Base-by-base conservation (phyloP, 2,329 filamentous ascomycete genomes). In the Fusarium duplospermum region DNA sequence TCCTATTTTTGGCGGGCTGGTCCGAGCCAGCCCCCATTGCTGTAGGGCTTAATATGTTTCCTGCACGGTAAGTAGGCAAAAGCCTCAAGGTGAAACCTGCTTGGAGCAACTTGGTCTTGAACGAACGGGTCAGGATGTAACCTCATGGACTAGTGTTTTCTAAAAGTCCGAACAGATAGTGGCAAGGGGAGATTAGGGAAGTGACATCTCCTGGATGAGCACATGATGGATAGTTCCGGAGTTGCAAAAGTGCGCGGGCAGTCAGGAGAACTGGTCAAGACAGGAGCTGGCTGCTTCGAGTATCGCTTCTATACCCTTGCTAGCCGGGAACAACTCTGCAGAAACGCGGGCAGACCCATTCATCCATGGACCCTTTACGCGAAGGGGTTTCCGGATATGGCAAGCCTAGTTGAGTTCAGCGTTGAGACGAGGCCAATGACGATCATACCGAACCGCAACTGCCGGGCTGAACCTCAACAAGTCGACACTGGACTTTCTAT, bases 281-380 rank as follows among this genome's bases (percentile, higher is more conserved):
- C 35, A 40, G 18, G n/a, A 31, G n/a, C 35, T 13, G 24, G 24
- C 20, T 60, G 64, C 64, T 63, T 72, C 60, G 47, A 69, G 42
- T 64, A 71, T 71, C 64, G 57, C 65, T 71, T 57, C 35, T 31
- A 40, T 52, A 35, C 38, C 36, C 31, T 65, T 61, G 31, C 54
- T 56, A 35, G 36, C 36, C 36, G 59, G 65, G 38, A 40, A 24
- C 52, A n/a, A 20, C 16, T 64, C 33, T 35, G 45, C 45, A 38
- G 45, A 29, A 22, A 47, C 42, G 40, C 24, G 35, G 62, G 58
- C 24, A 47, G 33, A 52, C n/a, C 24, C 36, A 31, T 47, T 18
- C 24, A 36, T 47, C 16, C 24, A 36, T 47, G n/a, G 47, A 22
- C 27, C 62, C 35, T 67, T 60, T 50, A 24, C 16, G 29, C 50